These are phyloP conservation scores for Rhizomucor miehei DNA, from an alignment of 371 early-diverging fungal species.

Conservation along the genomic window DNA sequence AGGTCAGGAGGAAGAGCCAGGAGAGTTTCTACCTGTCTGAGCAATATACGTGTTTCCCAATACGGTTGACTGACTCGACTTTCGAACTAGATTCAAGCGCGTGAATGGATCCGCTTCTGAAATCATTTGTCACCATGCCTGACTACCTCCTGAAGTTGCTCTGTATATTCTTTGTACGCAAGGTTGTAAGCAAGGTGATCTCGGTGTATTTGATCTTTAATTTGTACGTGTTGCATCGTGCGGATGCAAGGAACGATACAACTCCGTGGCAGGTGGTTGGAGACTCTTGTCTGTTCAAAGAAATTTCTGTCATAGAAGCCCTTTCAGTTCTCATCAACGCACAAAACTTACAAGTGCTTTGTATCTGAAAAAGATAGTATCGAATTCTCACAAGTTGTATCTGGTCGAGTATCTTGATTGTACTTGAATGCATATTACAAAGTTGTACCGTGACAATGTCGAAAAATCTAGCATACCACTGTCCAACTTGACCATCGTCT, in stretches of 20 bases:
- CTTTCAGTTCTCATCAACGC: background rate
- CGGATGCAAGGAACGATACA: background rate
- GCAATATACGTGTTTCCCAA: conserved; percentile 8
- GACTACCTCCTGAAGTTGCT: background rate
- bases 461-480: too few relatives aligned
- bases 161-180: background rate
- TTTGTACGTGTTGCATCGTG: background rate
- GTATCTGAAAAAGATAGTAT: background rate
- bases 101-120: background rate
- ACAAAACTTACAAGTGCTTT: background rate
- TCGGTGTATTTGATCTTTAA: background rate
- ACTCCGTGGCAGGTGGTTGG: background rate
- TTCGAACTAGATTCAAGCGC: background rate
- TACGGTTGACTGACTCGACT: conserved; percentile 1
- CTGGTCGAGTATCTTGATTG: background rate
- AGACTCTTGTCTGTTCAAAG: background rate
- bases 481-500: too few relatives aligned
- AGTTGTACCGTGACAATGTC: too few relatives aligned
- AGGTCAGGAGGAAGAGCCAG: background rate
- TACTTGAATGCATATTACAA: background rate
- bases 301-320: background rate
- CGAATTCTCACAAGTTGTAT: background rate
- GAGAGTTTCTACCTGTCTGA: conserved; percentile 4
- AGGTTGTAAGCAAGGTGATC: background rate
- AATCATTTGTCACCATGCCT: background rate